Evolutionary conservation across 2,329 filamentous ascomycete species (phyloP), one percentile per base, ranked within the genome.

Genomic region (Aspergillus pseudotamarii): DNA sequence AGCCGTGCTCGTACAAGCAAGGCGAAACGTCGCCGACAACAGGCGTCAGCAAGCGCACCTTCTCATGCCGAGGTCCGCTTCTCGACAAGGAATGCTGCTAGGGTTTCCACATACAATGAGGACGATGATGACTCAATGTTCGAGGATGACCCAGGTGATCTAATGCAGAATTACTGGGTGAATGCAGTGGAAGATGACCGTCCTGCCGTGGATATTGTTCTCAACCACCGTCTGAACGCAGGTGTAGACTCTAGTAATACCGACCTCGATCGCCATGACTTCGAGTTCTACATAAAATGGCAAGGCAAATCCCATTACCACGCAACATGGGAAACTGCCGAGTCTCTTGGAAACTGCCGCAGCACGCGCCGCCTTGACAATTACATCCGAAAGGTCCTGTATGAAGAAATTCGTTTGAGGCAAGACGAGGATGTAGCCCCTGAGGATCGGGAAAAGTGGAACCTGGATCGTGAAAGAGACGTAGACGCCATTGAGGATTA

Each of bases 251-350:
- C 75, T 57, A 71, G 75, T 53, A 69, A 70, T 26, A 62, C 61
- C 26, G 66, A 74, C 23, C 64, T 79, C 50, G 72, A 70, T 58
- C 76, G 77, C 54, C 87, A 93, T 59, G 92, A 97, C 74, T 97
- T 95, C 71, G 93, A 98, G 73, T 99, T 88, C 71, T 83, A 87
- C 69, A 93, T 99, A 79, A 99, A 99, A 81, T 99, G 96, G 95
- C 92, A 97, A 78, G 92, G 90, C 69, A 92, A 93, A 78, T 96
- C 95, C 12, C 93, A 99, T 76, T 89, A 96, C 70, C 95, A 99
- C 81, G 92, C 96, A 61, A 96, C 93, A 0, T 99, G 95, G 94
- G 94, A 98, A 78, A 89, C 89, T 0, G 89, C 90, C 63, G 89
- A 92, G 60, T 86, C 84, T 23, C 86, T 97, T 32, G 85, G 88